Evolutionary conservation across 2,329 filamentous ascomycete species (phyloP).

Genomic region (Berkeleyomyces basicola): DNA sequence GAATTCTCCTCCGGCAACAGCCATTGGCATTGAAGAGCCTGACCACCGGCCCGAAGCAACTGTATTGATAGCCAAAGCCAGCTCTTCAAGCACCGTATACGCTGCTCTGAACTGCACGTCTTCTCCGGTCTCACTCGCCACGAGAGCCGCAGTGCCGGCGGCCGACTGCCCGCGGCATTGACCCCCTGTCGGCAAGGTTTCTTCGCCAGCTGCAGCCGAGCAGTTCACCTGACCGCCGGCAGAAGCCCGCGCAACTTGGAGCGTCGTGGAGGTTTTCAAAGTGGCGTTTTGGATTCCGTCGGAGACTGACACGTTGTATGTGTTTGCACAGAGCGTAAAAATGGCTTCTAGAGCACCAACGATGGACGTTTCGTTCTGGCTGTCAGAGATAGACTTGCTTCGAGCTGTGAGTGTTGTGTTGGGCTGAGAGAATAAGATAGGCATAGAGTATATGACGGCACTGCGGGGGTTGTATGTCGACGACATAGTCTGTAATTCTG

Average conservation of each 20-base stretch:
- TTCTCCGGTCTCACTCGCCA: not conserved
- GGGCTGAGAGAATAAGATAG: conserved; percentile 18
- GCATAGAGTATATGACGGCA: conserved; percentile 18
- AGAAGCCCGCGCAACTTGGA: not conserved
- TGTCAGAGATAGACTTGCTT: not conserved
- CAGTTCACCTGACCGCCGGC: conserved; percentile 8
- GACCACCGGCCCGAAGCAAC: conserved; percentile 9
- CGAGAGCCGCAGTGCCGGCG: not conserved
- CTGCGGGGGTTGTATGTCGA: conserved; percentile 13
- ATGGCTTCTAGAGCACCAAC: conserved; percentile 19
- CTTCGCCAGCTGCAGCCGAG: not conserved
- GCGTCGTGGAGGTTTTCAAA: not conserved
- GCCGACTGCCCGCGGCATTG: conserved; percentile 2
- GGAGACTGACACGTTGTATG: conserved; percentile 14
- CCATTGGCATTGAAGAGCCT: not conserved
- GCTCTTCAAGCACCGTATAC: conserved; percentile 6
- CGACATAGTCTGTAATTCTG: conserved; percentile 15
- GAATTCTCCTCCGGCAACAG: not conserved
- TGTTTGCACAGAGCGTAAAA: conserved; percentile 20
- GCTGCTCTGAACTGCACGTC: not conserved
- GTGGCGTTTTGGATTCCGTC: not conserved
- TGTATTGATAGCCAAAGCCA: conserved; percentile 13
- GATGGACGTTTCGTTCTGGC: not conserved
- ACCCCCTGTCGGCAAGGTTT: not conserved
- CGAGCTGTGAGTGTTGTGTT: not conserved